Conservation (phyloP, 805 yeast genomes). For the Metschnikowia corniflorae region DNA sequence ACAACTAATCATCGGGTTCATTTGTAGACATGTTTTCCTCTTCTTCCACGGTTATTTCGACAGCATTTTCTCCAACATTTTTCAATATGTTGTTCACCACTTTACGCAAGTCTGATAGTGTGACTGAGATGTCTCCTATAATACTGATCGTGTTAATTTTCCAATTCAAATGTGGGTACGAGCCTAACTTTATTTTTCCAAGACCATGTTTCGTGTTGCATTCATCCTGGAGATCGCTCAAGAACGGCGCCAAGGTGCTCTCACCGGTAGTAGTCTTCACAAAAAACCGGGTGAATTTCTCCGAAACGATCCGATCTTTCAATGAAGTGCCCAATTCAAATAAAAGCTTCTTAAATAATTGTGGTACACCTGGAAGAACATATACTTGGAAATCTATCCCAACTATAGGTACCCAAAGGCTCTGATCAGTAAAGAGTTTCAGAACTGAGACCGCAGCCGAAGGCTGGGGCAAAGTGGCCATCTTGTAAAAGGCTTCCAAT, state of each 20-base stretch:
- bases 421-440: slow-evolving; percentile 41
- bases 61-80: slow-evolving; percentile 49
- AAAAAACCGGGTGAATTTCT: slow-evolving; percentile 42
- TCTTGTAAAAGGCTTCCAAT: slow-evolving; percentile 58
- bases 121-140: slow-evolving; percentile 50
- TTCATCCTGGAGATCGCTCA: slow-evolving; percentile 48
- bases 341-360: slow-evolving; percentile 57
- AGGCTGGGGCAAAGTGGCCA: slow-evolving; percentile 71
- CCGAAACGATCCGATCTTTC: slow-evolving; percentile 23
- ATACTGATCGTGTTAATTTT: slow-evolving; percentile 69
- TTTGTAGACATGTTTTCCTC: slow-evolving; percentile 48
- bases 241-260: slow-evolving; percentile 63
- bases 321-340: slow-evolving; percentile 38
- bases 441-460: slow-evolving; percentile 30
- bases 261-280: slow-evolving; percentile 63
- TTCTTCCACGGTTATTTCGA: slow-evolving; percentile 52
- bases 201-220: slow-evolving; percentile 28
- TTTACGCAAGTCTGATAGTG: slow-evolving; percentile 29
- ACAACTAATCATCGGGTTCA: slow-evolving; percentile 9
- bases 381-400: slow-evolving; percentile 61
- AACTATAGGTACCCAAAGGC: slow-evolving; percentile 83
- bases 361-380: slow-evolving; percentile 83
- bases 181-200: slow-evolving; percentile 62
- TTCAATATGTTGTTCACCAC: slow-evolving; percentile 46
- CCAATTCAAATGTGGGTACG: slow-evolving; percentile 75